These are phyloP conservation scores for Moricandia moricandioides DNA, from an alignment of 345 rosid species.

Conservation along the genomic window DNA sequence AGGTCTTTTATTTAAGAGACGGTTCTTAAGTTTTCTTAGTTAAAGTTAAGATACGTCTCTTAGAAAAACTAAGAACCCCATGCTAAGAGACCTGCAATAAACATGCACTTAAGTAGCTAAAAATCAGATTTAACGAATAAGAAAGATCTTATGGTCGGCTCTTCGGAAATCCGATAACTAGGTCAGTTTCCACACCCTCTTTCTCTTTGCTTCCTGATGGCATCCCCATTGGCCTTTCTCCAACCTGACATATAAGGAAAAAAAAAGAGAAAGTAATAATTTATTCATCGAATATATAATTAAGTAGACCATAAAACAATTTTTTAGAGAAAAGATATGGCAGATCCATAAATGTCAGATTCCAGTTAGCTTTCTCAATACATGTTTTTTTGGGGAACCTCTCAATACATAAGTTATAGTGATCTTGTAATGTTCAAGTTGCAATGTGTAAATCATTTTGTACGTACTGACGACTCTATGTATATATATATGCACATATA, in stretches of 20 bases:
- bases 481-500: neutral
- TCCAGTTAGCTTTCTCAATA: neutral
- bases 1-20: too few species aligned
- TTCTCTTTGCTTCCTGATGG: neutral
- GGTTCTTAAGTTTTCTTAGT: too few species aligned
- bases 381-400: too few species aligned
- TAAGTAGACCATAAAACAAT: neutral
- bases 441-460: neutral
- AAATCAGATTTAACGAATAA: neutral
- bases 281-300: neutral
- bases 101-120: neutral
- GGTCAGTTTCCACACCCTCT: slow-evolving; percentile 48
- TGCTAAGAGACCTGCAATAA: too few species aligned
- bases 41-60: too few species aligned
- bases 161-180: slow-evolving; percentile 45
- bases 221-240: slow-evolving; percentile 7
- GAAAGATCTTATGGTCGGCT: slow-evolving; percentile 14
- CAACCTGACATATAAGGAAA: neutral
- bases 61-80: too few species aligned
- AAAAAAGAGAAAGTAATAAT: neutral
- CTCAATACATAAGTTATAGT: neutral
- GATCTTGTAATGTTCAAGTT: slow-evolving; percentile 4
- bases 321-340: neutral
- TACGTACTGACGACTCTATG: neutral
- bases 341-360: neutral